Conservation (phyloP, 1,284 basidiomycete species). For the Rhizoctonia solani region DNA sequence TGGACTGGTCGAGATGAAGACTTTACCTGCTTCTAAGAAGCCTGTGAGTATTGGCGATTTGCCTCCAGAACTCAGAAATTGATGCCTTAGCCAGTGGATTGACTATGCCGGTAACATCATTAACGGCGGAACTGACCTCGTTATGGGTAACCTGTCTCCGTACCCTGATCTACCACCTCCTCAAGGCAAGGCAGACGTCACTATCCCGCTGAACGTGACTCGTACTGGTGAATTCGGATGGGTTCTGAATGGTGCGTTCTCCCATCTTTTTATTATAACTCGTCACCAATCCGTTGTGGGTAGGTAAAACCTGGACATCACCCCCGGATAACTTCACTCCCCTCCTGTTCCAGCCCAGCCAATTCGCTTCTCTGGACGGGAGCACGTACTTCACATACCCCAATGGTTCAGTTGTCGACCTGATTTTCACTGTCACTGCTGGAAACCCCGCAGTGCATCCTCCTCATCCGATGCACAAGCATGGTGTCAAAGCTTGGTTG, state of each 20-base stretch:
- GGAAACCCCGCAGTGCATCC: conserved; percentile 8
- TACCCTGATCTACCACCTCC: too few species aligned
- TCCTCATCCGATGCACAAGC: conserved; percentile 31
- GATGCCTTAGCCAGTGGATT: too few species aligned
- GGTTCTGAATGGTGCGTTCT: conserved; percentile 5
- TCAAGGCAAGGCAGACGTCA: conserved; percentile 4
- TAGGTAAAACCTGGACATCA: conserved; percentile 17
- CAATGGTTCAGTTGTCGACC: conserved; percentile 16
- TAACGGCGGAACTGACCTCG: too few species aligned
- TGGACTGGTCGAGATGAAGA: too few species aligned
- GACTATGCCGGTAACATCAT: too few species aligned
- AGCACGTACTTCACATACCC: conserved; percentile 2
- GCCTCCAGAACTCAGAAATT: too few species aligned
- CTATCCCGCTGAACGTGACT: too few species aligned
- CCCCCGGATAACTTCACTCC: conserved; percentile 3
- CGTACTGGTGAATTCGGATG: conserved; percentile 13
- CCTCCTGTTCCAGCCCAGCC: conserved; percentile 1
- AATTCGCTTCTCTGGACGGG: neutral
- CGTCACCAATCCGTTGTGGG: neutral
- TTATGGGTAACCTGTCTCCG: too few species aligned
- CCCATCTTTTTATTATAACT: neutral
- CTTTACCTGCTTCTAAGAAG: too few species aligned
- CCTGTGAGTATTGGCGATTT: too few species aligned
- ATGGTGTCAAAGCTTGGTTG: conserved; percentile 24
- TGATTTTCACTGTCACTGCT: conserved; percentile 13